Percentiles rank a stretch among this genome's conserved stretches.
Evolutionary conservation across 176 grass and related monocot species (phyloP).

Genomic region (Carex cristatella): DNA sequence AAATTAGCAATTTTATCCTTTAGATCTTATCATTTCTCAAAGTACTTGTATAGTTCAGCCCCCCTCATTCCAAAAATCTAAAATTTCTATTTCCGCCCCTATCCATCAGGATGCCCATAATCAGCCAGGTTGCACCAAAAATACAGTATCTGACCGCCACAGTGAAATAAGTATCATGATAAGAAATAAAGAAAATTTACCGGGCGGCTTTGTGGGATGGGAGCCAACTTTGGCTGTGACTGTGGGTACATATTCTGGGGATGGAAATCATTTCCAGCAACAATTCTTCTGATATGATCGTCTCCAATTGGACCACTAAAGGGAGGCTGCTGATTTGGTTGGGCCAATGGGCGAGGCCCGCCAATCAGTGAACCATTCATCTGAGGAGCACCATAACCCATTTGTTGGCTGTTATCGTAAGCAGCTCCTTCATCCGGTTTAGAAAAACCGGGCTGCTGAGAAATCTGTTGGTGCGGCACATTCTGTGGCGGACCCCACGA

Average conservation of each 20-base stretch:
- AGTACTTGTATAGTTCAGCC: no score
- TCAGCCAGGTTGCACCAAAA: not conserved
- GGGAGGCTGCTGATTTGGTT: not conserved
- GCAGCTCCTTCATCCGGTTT: conserved; percentile 34
- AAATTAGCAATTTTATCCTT: not conserved
- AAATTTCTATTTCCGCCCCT: no score
- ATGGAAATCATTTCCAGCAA: conserved; percentile 28
- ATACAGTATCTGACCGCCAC: not conserved
- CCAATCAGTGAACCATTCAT: not conserved
- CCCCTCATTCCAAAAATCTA: no score
- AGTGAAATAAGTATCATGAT: not conserved
- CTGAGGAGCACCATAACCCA: not conserved
- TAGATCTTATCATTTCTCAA: no score
- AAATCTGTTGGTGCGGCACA: conserved; percentile 23
- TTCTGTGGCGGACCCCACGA: conserved; percentile 37
- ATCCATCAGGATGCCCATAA: not conserved
- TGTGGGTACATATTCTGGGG: conserved; percentile 40
- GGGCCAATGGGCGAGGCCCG: not conserved
- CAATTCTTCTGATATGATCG: conserved; percentile 44
- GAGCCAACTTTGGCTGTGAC: conserved; percentile 67
- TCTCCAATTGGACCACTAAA: conserved; percentile 31
- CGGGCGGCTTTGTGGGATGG: conserved; percentile 33
- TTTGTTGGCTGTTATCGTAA: conserved; percentile 6
- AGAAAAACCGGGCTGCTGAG: conserved; percentile 29
- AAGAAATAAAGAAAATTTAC: conserved; percentile 30